These are phyloP conservation scores for Fraxinus floribunda DNA, from an alignment of 305 asterid genomes.

Conservation along the genomic window DNA sequence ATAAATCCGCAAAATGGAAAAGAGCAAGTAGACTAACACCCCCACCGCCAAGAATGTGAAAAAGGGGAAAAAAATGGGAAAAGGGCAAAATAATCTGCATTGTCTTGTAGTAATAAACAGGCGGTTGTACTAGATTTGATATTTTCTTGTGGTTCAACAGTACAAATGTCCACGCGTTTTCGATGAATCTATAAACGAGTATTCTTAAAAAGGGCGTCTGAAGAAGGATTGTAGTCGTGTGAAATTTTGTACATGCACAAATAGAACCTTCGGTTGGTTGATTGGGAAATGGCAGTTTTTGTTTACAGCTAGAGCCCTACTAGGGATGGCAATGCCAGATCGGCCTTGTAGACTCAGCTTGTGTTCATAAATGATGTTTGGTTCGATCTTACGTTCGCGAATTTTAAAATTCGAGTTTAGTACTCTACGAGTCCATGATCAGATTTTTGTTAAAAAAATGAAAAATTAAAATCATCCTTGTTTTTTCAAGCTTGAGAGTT, in stretches of 20 bases:
- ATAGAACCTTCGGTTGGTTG: not conserved
- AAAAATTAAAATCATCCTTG: no score
- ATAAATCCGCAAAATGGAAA: conserved; percentile 33
- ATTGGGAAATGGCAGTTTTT: not conserved
- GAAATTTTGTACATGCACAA: not conserved
- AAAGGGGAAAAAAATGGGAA: not conserved
- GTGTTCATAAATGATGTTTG: not conserved
- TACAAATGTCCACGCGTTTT: not conserved
- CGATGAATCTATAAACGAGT: not conserved
- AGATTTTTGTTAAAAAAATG: no score
- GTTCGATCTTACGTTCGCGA: not conserved
- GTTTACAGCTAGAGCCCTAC: not conserved
- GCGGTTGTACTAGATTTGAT: not conserved
- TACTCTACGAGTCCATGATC: not conserved
- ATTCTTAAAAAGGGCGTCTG: not conserved
- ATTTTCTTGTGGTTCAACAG: not conserved
- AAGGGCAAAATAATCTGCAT: conserved; percentile 9
- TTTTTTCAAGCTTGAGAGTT: no score
- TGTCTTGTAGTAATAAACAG: conserved; percentile 17
- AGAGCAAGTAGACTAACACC: conserved; percentile 28
- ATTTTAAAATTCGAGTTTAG: no score
- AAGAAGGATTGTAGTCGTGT: not conserved
- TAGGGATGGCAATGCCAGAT: not conserved
- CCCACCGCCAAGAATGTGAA: conserved; percentile 29
- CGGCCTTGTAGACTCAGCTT: no score